These are phyloP conservation scores for Verbena officinalis DNA, from an alignment of 257 asterid genomes.

Conservation along the genomic window DNA sequence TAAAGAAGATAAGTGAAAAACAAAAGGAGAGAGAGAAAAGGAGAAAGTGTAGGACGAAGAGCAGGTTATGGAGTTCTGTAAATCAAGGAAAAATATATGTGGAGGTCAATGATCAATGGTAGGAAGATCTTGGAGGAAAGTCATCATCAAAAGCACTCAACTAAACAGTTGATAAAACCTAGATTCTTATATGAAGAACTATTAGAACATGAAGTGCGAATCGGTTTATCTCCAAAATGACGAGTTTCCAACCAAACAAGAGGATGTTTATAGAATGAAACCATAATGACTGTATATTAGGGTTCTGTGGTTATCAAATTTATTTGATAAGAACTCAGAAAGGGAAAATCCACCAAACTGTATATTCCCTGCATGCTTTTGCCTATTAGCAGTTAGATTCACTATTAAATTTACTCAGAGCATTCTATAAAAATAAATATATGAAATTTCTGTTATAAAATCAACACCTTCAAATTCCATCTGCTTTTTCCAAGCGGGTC, in stretches of 20 bases:
- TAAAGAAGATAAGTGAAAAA: neutral
- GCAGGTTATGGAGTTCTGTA: conserved; percentile 23
- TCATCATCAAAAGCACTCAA: conserved; percentile 6
- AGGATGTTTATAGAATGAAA: neutral
- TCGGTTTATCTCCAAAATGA: conserved; percentile 5
- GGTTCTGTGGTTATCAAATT: conserved; percentile 11
- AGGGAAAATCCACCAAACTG: conserved; percentile 11
- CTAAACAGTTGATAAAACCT: neutral
- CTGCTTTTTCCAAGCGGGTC: conserved; percentile 91
- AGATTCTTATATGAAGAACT: neutral
- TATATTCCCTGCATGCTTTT: neutral
- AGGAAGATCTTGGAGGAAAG: conserved; percentile 10
- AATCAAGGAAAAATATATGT: conserved; percentile 11
- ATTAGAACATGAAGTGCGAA: neutral
- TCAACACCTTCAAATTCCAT: conserved; percentile 94
- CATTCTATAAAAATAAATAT: conserved; percentile 16
- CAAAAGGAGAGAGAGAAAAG: neutral
- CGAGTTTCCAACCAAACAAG: neutral
- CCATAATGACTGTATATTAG: neutral
- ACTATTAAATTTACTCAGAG: conserved; percentile 7
- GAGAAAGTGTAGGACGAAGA: conserved; percentile 2
- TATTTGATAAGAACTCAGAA: neutral
- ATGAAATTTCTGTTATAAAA: conserved; percentile 27
- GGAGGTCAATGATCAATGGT: neutral
- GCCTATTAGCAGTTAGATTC: conserved; percentile 10